Conservation (phyloP, 176 grass and related monocot genomes). For the Musa itinerans region DNA sequence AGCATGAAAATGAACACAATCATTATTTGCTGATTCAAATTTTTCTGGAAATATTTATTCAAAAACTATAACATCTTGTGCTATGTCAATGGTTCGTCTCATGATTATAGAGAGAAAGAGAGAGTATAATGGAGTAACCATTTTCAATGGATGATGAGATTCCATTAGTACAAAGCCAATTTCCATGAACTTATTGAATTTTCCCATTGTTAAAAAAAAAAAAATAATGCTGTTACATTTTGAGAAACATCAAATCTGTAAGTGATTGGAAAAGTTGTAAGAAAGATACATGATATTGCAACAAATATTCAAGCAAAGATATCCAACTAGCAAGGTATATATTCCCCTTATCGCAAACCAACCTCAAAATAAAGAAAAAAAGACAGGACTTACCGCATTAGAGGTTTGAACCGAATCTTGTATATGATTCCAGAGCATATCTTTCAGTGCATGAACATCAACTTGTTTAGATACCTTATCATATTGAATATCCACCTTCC, state of each 20-base stretch:
- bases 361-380: constrained; percentile 9
- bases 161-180: too few species aligned
- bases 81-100: not conserved
- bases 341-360: not conserved
- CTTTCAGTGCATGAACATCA: constrained; percentile 94
- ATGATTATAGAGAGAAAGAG: not conserved
- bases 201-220: too few species aligned
- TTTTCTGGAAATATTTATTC: too few species aligned
- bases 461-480: constrained; percentile 97
- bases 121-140: too few species aligned
- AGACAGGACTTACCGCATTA: constrained; percentile 30
- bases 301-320: not conserved
- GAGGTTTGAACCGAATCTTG: constrained; percentile 46
- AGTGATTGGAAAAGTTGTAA: too few species aligned
- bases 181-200: too few species aligned
- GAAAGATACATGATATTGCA: not conserved
- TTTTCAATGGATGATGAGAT: too few species aligned
- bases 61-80: not conserved
- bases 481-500: constrained; percentile 84
- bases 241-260: too few species aligned
- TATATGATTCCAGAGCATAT: constrained; percentile 84
- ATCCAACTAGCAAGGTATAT: not conserved
- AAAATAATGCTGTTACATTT: too few species aligned
- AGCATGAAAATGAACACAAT: not conserved
- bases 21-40: not conserved